Base-by-base conservation (phyloP, 345 rosid species). In the Gossypium anomalum region DNA sequence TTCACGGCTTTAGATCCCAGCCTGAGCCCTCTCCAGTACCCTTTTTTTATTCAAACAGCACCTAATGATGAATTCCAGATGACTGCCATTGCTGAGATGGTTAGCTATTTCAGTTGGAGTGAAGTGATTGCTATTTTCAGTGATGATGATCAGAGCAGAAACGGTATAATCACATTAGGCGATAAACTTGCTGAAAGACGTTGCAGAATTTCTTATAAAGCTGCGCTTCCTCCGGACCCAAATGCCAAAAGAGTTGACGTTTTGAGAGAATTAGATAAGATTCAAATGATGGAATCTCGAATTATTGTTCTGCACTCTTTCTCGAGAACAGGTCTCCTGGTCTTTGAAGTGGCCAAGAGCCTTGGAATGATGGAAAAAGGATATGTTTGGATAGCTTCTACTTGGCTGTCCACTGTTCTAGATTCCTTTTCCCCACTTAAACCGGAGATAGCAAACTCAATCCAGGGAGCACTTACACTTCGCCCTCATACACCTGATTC, bases 1-100 rank as follows among this genome's bases (percentile, higher is more conserved):
- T 94, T 89, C 84, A 90, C 92, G 2, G 97, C 98, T 19, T 81
- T 89, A 65, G 97, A 94, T 70, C 97, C 97, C 58, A 82, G 82
- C 16, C 84, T 94, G 45, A 86, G 95, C 1, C 82, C 97, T 47
- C 90, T 90, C 44, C 98, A 94, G 83, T 94, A 89, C 80, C 98
- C 97, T 13, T 94, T 87, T 78, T 92, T 94, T 76, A 80, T 94
- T 75, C 97, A 94, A 72, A 94, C 97, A 14, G 97, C 97, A 16
- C 98, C 98, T 25, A 94, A 80, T 51, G 97, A 94, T 76, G 81
- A 86, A 60, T 94, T 84, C 82, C 84, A 84, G 84, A 89, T 90
- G 94, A 84, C 82, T 15, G 97, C 97, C 79, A 88, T 92, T 43
- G 92, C 97, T 9, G 95, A 94, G 56, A 86, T 89, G 74, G 75